These are phyloP conservation scores for Suhomyces faveliae DNA, from an alignment of 805 yeast genomes.

Conservation along the genomic window DNA sequence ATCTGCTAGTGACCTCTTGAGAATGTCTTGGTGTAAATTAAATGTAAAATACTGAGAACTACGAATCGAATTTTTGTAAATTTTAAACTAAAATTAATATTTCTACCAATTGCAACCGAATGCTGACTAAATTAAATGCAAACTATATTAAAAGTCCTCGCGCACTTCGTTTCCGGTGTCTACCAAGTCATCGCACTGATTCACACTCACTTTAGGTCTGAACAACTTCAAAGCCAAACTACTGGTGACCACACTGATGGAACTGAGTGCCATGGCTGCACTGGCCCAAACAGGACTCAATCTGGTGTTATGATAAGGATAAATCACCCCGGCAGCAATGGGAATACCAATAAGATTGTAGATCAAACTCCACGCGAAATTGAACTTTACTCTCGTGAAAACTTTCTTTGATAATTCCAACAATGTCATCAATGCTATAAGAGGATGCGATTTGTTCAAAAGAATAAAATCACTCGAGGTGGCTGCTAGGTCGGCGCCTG, in stretches of 20 bases:
- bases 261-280: constrained; percentile 63
- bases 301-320: constrained; percentile 53
- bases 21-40: no score
- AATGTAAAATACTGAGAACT: no score
- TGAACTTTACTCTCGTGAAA: constrained; percentile 53
- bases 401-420: constrained; percentile 51
- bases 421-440: constrained; percentile 52
- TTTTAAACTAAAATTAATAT: no score
- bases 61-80: no score
- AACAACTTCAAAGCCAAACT: constrained; percentile 52
- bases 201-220: constrained; percentile 32
- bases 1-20: no score
- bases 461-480: constrained; percentile 74
- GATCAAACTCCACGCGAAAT: constrained; percentile 58
- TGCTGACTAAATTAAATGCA: not conserved
- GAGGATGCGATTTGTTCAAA: constrained; percentile 51
- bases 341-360: constrained; percentile 60
- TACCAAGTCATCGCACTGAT: not conserved
- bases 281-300: constrained; percentile 65
- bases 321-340: constrained; percentile 65
- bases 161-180: constrained; percentile 11
- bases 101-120: not conserved
- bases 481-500: constrained; percentile 74
- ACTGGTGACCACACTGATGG: constrained; percentile 57
- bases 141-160: constrained; percentile 4